Evolutionary conservation across 192 early-diverging fungal species (phyloP), one percentile per base, ranked within the genome.

Genomic region (Nowakowskiella sp.): DNA sequence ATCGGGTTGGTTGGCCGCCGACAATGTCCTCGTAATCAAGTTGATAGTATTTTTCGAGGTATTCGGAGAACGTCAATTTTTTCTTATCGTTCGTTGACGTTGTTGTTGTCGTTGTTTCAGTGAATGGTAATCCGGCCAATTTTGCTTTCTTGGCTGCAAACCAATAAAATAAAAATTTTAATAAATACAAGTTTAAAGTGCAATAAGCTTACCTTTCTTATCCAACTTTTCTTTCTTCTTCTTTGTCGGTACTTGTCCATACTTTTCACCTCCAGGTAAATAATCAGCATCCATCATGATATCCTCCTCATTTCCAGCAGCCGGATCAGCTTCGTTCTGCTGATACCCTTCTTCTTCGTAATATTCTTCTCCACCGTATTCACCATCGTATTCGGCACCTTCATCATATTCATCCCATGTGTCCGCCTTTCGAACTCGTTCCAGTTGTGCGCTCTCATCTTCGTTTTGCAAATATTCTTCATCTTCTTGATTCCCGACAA

Each of bases 221-320:
- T 56, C 53, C 10, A 52, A 27, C 16, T 50, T 28, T 63, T 29
- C 22, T 30, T 26, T 67, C 68, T 57, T 22, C 10, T 61, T 25
- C 45, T 29, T 8, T n/a, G 21, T 8, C 31, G 22, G 24, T 25
- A 16, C 22, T 48, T 45, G 55, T 8, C 67, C 77, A 59, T 71
- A 84, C 24, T 75, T 70, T 26, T 74, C 64, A 23, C 85, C 83
- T 26, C 76, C 85, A 26, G 88, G 85, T 44, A 91, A 51, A 42
- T 87, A 92, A 65, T 94, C 91, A 0, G 86, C 90, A 57, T 92
- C 89, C 90, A 93, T 96, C 50, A 85, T 81, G 60, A 91, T 78
- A 55, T 90, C 84, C 13, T 84, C 80, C 36, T 87, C 88, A 30
- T 70, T 70, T 6, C 32, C 42, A 1, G 39, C 57, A 22, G 44